Base-by-base conservation (phyloP, 1,139 yeast species). In the Candida smagusa region DNA sequence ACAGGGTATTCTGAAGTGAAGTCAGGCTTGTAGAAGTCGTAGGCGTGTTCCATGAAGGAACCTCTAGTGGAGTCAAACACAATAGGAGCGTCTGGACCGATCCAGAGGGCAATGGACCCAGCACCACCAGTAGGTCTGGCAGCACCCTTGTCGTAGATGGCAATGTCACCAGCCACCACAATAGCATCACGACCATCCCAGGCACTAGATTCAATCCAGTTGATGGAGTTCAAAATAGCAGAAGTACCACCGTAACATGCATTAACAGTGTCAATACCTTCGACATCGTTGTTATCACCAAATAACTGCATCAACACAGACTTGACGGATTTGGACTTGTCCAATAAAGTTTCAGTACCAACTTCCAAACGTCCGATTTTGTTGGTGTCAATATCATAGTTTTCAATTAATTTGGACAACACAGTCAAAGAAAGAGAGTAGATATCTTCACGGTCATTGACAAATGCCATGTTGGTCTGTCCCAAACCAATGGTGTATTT, bases 51-150 rank as follows among this genome's bases (percentile, higher is more conserved):
- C 95, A 92, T 86, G 74, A 72, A 86, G 22, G 95, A 77, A 47
- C 97, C 97, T 68, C 95, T 87, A 43, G 81, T 77, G 37, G 84
- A 67, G 56, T 92, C 97, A 54, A 94, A 81, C 33, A 87, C 97
- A 53, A 94, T 77, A 50, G 98, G 98, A 31, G 98, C 97, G 59
- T 94, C 96, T 39, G 97, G 96, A 38, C 99, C 99, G 57, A 94
- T 85, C 63, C 86, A 80, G 60, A 94, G 57, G 36, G 99, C 99
- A 43, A 92, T 95, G 39, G 95, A 79, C 58, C 99, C 99, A 43
- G 95, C 97, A 68, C 99, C 99, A 62, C 99, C 99, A 42, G 98
- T 92, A 56, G 99, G 98, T 74, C 99, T 84, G 40, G 99, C 99
- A 35, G 95, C 84, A 61, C 98, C 98, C 69, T 90, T 79, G 53